Conservation (phyloP, 1,139 yeast genomes). For the Taphrina communis region DNA sequence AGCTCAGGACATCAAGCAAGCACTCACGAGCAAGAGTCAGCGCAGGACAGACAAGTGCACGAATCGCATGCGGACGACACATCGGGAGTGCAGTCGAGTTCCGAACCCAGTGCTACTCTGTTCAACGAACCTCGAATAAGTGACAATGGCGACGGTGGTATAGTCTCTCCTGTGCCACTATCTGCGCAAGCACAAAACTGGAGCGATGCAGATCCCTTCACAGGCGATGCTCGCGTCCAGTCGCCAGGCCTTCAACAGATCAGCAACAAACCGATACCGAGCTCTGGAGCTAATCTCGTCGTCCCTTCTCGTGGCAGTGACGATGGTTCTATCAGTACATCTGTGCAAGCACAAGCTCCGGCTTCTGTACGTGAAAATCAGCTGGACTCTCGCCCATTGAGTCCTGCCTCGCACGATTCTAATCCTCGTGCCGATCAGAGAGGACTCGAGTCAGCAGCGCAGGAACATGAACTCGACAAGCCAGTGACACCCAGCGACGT, state of each 20-base stretch:
- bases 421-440: not conserved
- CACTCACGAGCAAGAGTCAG: not conserved
- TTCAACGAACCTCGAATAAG: not conserved
- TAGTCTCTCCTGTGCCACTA: constrained; percentile 26
- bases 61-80: not conserved
- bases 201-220: constrained; percentile 38
- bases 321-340: constrained; percentile 31
- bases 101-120: not conserved
- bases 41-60: not conserved
- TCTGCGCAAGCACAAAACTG: constrained; percentile 32
- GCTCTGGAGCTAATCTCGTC: not conserved
- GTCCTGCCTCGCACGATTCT: constrained; percentile 3
- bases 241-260: constrained; percentile 10
- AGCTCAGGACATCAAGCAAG: not conserved
- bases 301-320: constrained; percentile 23
- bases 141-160: not conserved
- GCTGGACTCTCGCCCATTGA: constrained; percentile 12
- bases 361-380: constrained; percentile 23
- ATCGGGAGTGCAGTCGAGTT: not conserved
- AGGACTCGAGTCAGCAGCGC: not conserved
- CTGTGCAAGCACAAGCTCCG: constrained; percentile 34
- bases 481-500: constrained; percentile 15
- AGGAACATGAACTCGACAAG: constrained; percentile 11
- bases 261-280: not conserved
- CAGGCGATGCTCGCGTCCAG: constrained; percentile 23